Evolutionary conservation across 2,329 filamentous ascomycete species (phyloP).

Genomic region (Onygenales sp.): DNA sequence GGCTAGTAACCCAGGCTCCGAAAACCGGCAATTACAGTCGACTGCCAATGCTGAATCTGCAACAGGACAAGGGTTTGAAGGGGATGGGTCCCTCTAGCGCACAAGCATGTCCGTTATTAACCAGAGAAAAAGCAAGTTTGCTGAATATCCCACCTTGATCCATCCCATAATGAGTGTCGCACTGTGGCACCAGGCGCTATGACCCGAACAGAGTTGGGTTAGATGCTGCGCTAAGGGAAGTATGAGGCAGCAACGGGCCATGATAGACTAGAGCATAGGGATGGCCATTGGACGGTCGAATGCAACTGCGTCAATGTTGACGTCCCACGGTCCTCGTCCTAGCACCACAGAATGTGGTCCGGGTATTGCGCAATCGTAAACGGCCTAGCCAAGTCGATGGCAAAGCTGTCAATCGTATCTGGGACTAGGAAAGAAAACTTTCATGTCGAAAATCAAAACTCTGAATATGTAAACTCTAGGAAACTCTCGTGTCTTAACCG

Average conservation of each 20-base stretch:
- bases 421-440: too few species aligned
- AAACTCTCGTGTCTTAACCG: too few species aligned
- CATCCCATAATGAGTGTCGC: neutral
- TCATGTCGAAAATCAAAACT: too few species aligned
- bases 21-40: neutral
- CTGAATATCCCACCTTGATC: neutral
- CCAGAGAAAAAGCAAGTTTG: neutral
- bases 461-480: too few species aligned
- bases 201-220: neutral
- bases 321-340: too few species aligned
- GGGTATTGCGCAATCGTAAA: too few species aligned
- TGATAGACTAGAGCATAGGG: neutral
- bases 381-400: too few species aligned
- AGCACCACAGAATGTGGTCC: too few species aligned
- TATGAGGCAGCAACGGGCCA: neutral
- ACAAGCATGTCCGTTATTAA: neutral
- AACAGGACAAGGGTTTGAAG: neutral
- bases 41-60: neutral
- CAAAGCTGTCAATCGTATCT: too few species aligned
- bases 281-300: too few species aligned
- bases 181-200: neutral
- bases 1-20: too few species aligned
- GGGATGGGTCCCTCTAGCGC: neutral
- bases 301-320: too few species aligned
- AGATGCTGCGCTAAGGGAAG: neutral